Evolutionary conservation across 768 basidiomycete species (phyloP).

Genomic region (Boletus sp.): DNA sequence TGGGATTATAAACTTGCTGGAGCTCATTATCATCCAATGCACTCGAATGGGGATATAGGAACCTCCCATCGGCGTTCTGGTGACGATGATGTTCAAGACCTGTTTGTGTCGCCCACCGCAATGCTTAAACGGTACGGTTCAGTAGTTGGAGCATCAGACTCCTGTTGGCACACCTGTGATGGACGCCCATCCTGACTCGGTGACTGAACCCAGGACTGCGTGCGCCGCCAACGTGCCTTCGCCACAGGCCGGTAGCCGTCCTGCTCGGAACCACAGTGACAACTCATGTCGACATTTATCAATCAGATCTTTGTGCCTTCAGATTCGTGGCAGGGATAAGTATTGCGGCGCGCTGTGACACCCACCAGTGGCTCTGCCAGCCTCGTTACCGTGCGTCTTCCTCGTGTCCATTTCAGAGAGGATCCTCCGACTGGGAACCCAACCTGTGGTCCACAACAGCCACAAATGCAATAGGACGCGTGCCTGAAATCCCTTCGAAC

Average conservation of each 20-base stretch:
- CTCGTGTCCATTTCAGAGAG: constrained; percentile 13
- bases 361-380: constrained; percentile 1
- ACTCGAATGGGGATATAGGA: background rate
- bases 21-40: background rate
- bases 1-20: background rate
- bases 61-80: background rate
- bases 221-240: constrained; percentile 13
- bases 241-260: constrained; percentile 16
- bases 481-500: background rate
- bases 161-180: background rate
- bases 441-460: background rate
- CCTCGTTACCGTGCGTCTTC: constrained; percentile 1
- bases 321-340: constrained; percentile 7
- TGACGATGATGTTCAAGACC: background rate
- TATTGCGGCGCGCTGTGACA: constrained; percentile 5
- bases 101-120: background rate
- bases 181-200: background rate
- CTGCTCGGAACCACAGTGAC: background rate
- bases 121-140: background rate
- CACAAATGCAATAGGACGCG: constrained; percentile 1
- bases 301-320: constrained; percentile 13
- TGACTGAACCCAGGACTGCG: background rate
- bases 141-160: background rate
- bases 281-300: background rate
- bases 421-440: background rate